A percentile compares a stretch with the other conserved stretches of the same genome.
Evolutionary conservation across 768 basidiomycete genomes (phyloP).

Genomic region (Termitomyces sp.): DNA sequence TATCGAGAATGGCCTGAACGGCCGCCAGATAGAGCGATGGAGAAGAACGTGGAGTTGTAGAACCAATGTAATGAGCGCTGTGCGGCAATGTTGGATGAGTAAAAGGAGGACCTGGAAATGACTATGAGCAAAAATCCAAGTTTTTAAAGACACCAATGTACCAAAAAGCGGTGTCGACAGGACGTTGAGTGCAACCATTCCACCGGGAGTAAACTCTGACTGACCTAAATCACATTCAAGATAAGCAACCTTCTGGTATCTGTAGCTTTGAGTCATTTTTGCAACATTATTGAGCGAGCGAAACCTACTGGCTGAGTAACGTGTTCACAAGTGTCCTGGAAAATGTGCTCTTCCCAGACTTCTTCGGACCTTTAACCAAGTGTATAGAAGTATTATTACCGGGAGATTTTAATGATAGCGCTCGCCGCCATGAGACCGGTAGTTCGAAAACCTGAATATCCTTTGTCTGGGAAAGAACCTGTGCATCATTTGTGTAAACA

Average conservation of each 20-base stretch:
- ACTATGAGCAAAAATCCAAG: not conserved
- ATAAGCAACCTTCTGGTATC: conserved; percentile 81
- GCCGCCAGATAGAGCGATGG: conserved; percentile 75
- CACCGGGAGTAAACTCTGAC: conserved; percentile 87
- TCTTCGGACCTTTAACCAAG: conserved; percentile 82
- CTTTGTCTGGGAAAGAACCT: conserved; percentile 34
- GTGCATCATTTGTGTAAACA: not conserved
- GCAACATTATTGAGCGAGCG: not conserved
- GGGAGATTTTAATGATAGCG: conserved; percentile 22
- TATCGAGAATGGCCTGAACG: conserved; percentile 61
- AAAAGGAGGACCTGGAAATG: conserved; percentile 72
- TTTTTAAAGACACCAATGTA: conserved; percentile 21
- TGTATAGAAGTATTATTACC: conserved; percentile 31
- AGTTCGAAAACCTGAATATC: conserved; percentile 34
- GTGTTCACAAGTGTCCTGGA: conserved; percentile 69
- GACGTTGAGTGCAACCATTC: conserved; percentile 77
- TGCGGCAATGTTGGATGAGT: conserved; percentile 74
- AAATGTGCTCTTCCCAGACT: conserved; percentile 89
- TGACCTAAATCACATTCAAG: conserved; percentile 94
- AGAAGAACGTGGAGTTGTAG: conserved; percentile 69
- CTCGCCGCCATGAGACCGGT: conserved; percentile 33
- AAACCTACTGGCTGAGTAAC: conserved; percentile 52
- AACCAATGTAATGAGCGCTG: conserved; percentile 79
- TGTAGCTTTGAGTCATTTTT: conserved; percentile 22
- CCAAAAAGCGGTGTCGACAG: conserved; percentile 70